Conservation (phyloP, 73 alveolate species). For the Paramecium octaurelia region DNA sequence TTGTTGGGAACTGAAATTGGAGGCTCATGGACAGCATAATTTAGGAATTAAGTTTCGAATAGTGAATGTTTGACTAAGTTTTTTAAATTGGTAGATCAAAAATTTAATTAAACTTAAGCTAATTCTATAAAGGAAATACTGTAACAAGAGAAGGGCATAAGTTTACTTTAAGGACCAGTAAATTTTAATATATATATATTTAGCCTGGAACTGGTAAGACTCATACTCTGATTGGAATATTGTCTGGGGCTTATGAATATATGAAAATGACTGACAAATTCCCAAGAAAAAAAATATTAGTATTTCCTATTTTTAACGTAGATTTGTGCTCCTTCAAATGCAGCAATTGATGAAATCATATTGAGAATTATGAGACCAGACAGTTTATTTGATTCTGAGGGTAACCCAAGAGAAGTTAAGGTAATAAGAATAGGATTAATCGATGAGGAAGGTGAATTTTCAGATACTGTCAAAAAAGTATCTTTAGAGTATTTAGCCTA, state of each 20-base stretch:
- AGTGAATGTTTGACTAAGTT: background rate
- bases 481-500: background rate
- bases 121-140: constrained; percentile 47
- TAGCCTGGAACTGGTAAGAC: constrained; percentile 64
- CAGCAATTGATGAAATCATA: constrained; percentile 85
- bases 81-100: background rate
- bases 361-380: constrained; percentile 49
- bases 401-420: constrained; percentile 29
- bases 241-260: constrained; percentile 50
- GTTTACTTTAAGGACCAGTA: constrained; percentile 57
- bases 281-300: constrained; percentile 41
- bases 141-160: constrained; percentile 18
- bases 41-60: background rate
- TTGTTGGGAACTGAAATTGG: background rate
- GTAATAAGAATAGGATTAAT: constrained; percentile 60
- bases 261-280: background rate
- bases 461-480: background rate
- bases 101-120: constrained; percentile 7
- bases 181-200: background rate
- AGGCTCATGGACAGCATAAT: background rate
- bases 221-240: constrained; percentile 43
- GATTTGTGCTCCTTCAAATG: constrained; percentile 82
- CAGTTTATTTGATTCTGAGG: constrained; percentile 62
- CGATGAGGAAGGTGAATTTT: background rate
- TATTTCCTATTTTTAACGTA: background rate